These are phyloP conservation scores for Aaosphaeria pasadenensis DNA, from an alignment of 2,329 filamentous ascomycete genomes.

Conservation along the genomic window DNA sequence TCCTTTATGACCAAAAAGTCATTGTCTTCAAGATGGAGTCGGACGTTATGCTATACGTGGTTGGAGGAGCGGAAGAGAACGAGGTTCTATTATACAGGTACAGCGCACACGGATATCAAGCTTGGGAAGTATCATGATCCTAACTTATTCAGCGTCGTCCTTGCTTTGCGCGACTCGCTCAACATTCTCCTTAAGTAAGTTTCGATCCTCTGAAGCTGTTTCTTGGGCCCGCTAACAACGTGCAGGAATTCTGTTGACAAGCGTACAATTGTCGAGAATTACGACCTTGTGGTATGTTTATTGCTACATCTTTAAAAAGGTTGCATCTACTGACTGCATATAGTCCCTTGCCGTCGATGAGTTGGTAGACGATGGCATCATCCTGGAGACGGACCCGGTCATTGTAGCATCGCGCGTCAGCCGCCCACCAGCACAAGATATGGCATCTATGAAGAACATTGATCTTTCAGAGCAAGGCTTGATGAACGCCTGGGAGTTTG, in stretches of 20 bases:
- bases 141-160: constrained; percentile 61
- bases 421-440: constrained; percentile 85
- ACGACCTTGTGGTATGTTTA: constrained; percentile 70
- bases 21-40: constrained; percentile 98
- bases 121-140: neutral
- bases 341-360: constrained; percentile 93
- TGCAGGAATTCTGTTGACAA: constrained; percentile 90
- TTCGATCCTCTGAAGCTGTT: neutral
- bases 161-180: constrained; percentile 85
- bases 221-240: constrained; percentile 6
- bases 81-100: constrained; percentile 87
- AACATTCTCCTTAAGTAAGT: constrained; percentile 88
- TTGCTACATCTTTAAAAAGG: too few relatives aligned
- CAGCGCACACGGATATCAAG: neutral
- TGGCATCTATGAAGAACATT: constrained; percentile 83
- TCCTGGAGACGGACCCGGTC: constrained; percentile 94
- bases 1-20: constrained; percentile 94
- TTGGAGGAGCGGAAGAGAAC: constrained; percentile 85
- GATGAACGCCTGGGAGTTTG: constrained; percentile 90
- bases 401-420: constrained; percentile 91
- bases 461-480: constrained; percentile 94
- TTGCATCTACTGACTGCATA: constrained; percentile 31
- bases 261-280: constrained; percentile 97
- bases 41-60: constrained; percentile 94
- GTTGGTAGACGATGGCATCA: constrained; percentile 66